Percentiles rank a stretch among this genome's conserved stretches.
phyloP scores from a whole-genome alignment of 176 grass and related monocot species.

The Carex cristatella region DNA sequence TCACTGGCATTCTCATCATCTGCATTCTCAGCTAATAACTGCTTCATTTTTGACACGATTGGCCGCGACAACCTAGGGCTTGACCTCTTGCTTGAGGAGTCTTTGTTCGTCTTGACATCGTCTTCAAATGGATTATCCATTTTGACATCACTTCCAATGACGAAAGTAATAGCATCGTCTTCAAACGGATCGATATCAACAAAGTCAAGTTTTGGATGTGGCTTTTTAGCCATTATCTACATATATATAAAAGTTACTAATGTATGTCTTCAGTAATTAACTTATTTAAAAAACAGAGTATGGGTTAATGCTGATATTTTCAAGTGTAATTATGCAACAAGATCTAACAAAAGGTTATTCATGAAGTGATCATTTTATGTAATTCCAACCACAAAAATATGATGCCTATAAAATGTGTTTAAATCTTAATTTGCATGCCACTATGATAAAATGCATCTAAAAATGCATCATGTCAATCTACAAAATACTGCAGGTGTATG shows the following conservation, averaged over 20 bases:
- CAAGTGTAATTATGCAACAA: not conserved
- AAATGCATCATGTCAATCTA: not conserved
- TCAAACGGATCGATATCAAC: conserved; percentile 72
- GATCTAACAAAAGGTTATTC: not conserved
- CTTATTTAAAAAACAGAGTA: not conserved
- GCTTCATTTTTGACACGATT: not conserved
- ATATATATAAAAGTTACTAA: not conserved
- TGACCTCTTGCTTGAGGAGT: conserved; percentile 1
- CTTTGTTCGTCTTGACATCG: not conserved
- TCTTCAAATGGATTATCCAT: conserved; percentile 2
- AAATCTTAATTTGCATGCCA: not conserved
- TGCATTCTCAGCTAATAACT: not conserved
- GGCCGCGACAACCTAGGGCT: not conserved
- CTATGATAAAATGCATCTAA: not conserved
- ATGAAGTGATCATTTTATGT: not conserved
- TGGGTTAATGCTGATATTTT: not conserved
- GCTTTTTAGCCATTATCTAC: conserved; percentile 85
- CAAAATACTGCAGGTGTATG: too few species aligned
- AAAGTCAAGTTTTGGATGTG: conserved; percentile 62
- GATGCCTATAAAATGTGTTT: not conserved
- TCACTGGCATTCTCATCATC: not conserved
- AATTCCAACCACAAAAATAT: not conserved
- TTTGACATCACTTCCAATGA: conserved; percentile 40
- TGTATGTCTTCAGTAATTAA: not conserved
- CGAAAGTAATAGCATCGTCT: conserved; percentile 58